phyloP scores from a whole-genome alignment of 306 rosid species.

The Dalbergia oliveri region DNA sequence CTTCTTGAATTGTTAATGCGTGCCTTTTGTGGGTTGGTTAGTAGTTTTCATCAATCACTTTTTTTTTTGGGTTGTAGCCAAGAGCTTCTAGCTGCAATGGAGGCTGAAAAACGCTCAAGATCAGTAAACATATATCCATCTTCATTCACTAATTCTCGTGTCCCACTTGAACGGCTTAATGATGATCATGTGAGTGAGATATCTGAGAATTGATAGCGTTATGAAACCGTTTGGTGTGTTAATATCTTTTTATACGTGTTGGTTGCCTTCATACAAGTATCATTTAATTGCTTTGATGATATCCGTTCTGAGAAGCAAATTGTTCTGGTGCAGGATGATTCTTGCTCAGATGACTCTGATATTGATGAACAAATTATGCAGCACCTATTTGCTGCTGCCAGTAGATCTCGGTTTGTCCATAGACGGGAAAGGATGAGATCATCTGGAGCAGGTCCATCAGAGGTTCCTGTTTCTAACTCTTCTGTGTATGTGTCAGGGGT shows the following conservation, averaged over 20 bases:
- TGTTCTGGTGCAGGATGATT: conserved; percentile 66
- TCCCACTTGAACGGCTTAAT: conserved; percentile 50
- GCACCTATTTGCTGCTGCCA: conserved; percentile 72
- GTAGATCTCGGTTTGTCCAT: conserved; percentile 62
- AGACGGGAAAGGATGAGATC: conserved; percentile 73
- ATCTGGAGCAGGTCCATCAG: conserved; percentile 67
- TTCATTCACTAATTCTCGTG: conserved; percentile 48
- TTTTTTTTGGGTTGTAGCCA: conserved; percentile 62
- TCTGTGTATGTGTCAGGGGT: conserved; percentile 43
- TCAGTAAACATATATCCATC: conserved; percentile 54
- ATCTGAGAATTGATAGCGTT: conserved; percentile 13
- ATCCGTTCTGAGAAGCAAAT: conserved; percentile 1
- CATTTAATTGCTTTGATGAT: conserved; percentile 29
- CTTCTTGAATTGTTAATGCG: background rate
- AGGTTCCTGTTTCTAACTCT: conserved; percentile 53
- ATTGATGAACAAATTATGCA: conserved; percentile 79
- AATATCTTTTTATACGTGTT: conserved; percentile 7
- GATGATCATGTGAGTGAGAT: conserved; percentile 63
- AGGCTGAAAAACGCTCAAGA: conserved; percentile 64
- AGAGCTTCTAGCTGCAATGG: conserved; percentile 80
- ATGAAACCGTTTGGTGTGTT: conserved; percentile 16
- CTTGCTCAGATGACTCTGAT: conserved; percentile 73
- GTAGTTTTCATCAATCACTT: conserved; percentile 14
- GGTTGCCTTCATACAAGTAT: conserved; percentile 26
- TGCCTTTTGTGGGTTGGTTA: conserved; percentile 32